phyloP scores from a whole-genome alignment of 305 asterid species.

The Withania somnifera region DNA sequence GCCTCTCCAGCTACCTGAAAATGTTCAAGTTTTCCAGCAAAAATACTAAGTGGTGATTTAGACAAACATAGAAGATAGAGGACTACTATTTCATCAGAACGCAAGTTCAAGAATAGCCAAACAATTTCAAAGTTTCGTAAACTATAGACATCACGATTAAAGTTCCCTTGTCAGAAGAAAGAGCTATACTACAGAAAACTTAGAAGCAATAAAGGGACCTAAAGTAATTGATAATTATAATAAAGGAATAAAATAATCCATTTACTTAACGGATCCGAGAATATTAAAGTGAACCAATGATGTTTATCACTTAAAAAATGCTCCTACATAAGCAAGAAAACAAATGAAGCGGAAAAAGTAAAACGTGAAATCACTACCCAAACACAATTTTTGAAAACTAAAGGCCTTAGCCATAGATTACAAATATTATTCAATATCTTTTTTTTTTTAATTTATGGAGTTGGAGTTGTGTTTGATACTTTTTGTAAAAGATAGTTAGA shows the following conservation, averaged over 20 bases:
- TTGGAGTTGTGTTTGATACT: background rate
- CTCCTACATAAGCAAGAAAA: background rate
- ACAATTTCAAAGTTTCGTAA: background rate
- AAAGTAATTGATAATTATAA: background rate
- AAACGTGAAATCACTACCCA: background rate
- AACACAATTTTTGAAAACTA: background rate
- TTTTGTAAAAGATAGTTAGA: background rate
- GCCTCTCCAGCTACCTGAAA: conserved; percentile 96
- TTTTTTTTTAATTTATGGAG: background rate
- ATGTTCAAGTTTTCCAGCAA: conserved; percentile 11
- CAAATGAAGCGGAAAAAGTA: background rate
- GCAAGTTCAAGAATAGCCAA: background rate
- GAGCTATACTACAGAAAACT: background rate
- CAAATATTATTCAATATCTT: background rate
- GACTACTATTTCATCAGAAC: background rate
- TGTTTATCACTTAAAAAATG: background rate
- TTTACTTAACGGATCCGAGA: background rate
- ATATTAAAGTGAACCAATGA: background rate
- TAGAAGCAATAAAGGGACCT: background rate
- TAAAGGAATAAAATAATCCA: background rate
- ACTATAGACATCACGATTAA: background rate
- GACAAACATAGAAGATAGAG: background rate
- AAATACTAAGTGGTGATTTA: conserved; percentile 1
- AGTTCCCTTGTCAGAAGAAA: background rate
- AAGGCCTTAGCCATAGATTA: background rate